Percentiles rank a stretch among this genome's conserved stretches.
Evolutionary conservation across 2,329 filamentous ascomycete genomes (phyloP).

Genomic region (Calonectria montana): DNA sequence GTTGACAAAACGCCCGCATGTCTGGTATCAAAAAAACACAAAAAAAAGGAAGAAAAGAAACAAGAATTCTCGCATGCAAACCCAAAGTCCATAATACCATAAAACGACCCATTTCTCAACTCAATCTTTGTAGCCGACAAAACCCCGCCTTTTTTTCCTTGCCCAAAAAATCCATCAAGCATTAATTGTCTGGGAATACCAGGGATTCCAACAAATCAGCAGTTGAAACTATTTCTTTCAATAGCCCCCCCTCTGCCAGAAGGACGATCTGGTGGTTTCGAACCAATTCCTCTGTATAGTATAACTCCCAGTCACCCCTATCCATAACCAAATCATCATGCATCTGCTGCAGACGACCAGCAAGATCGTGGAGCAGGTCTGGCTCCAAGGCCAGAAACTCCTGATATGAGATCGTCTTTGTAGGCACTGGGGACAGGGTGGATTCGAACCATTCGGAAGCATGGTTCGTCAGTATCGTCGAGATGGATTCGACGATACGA

Average conservation of each 20-base stretch:
- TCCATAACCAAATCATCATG: slow-evolving; percentile 28
- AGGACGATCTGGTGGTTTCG: slow-evolving; percentile 31
- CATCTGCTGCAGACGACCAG: slow-evolving; percentile 20
- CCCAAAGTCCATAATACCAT: not conserved
- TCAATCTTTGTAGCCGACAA: not conserved
- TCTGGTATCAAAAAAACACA: not conserved
- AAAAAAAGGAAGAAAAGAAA: too few species aligned
- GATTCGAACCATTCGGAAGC: slow-evolving; percentile 40
- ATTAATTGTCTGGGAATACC: not conserved
- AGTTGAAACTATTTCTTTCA: slow-evolving; percentile 21
- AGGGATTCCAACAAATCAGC: slow-evolving; percentile 30
- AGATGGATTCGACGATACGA: slow-evolving; percentile 23
- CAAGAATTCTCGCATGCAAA: not conserved
- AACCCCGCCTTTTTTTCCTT: not conserved
- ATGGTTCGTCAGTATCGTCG: slow-evolving; percentile 38
- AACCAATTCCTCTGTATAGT: slow-evolving; percentile 20
- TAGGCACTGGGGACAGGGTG: not conserved
- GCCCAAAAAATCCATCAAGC: not conserved
- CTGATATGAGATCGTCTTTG: slow-evolving; percentile 23
- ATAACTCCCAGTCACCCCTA: not conserved
- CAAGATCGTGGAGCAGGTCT: slow-evolving; percentile 31
- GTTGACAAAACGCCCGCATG: not conserved
- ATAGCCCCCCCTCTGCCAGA: slow-evolving; percentile 20
- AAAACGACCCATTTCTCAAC: not conserved
- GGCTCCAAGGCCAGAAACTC: slow-evolving; percentile 31